Evolutionary conservation across 306 rosid genomes (phyloP), one percentile per base, ranked within the genome.

Genomic region (Betula pendula): DNA sequence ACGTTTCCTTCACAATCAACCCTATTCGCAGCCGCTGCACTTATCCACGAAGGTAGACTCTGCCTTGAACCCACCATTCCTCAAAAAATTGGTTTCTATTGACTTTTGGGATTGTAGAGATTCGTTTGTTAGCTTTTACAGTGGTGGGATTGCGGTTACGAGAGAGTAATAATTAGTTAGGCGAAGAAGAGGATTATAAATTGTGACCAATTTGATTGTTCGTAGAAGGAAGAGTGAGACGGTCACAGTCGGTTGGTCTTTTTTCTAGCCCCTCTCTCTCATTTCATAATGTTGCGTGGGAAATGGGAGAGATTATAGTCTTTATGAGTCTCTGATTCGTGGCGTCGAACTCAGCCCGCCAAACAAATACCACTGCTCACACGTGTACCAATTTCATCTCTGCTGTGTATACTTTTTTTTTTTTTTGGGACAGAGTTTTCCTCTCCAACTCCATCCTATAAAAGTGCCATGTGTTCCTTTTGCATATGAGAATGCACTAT

Each of bases 11-110:
- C 84, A 31, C 77, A 78, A 80, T 81, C 87, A 82, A 84, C 87
- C 53, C 75, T 78, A 44, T 62, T 56, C 4, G 77, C 79, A 0
- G 93, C 82, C 10, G 87, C 82, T 16, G 85, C 82, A 79, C 72
- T 79, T 29, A 82, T 51, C 89, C 92, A 84, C 20, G 87, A 76
- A 74, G 90, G 87, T 19, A 83, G 52, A 73, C 80, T 55, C 25
- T 75, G 86, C 71, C 79, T 75, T 24, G 87, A 84, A 1, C 74
- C 85, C 82, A 73, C 90, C 90, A 80, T 87, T 76, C 63, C 53
- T 65, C 10, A 47, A 10, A 20, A 55, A 55, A 20, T 2, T 3
- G 2, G 8, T 52, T 6, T n/a, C 11, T 17, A 56, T 25, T 25
- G 67, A 27, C 27, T 38, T 35, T 2, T 11, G 29, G 45, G 6